Evolutionary conservation across 768 basidiomycete genomes (phyloP), one percentile per base, ranked within the genome.

Genomic region (Lentinula sp.): DNA sequence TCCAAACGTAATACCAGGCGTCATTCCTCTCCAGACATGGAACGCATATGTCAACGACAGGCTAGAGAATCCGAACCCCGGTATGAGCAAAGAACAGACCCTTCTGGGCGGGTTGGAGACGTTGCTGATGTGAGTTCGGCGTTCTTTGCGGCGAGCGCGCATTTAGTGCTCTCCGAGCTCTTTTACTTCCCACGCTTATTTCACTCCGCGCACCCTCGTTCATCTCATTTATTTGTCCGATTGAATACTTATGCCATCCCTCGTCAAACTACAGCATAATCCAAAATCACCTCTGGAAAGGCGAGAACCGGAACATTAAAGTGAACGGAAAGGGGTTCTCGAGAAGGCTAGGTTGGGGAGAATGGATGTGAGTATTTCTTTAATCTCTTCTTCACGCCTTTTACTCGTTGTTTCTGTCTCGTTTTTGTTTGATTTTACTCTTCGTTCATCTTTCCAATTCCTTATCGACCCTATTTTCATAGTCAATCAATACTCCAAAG

Each of bases 251-350:
- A 65, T 42, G 63, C 33, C 59, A 49, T 12, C 51, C 20, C 37
- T 13, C 39, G 15, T 62, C 28, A 66, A 28, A 28, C 28, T 28
- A 28, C 28, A 91, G 91, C 61, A 82, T 90, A 60, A 74, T 93
- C 41, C 86, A 93, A 69, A 91, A 90, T 70, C 82, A 84, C 58
- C 66, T 92, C 23, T 92, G 89, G 88, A 84, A 78, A 67, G 85
- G 84, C 37, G 87, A 91, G 72, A 76, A 70, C 60, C 81, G 88
- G 6, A 67, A 76, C 49, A 77, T 90, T 12, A 82, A 82, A 15
- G 78, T 87, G 12, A 70, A 69, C 23, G 78, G 87, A 12, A 69
- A 72, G 28, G 78, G 76, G 2, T 91, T 92, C 68, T 80, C 82
- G 67, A 70, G 69, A 54, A 90, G 86, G 67, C 70, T 91, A 6